Conservation (phyloP, 2,329 filamentous ascomycete genomes). For the Cadophora malorum region DNA sequence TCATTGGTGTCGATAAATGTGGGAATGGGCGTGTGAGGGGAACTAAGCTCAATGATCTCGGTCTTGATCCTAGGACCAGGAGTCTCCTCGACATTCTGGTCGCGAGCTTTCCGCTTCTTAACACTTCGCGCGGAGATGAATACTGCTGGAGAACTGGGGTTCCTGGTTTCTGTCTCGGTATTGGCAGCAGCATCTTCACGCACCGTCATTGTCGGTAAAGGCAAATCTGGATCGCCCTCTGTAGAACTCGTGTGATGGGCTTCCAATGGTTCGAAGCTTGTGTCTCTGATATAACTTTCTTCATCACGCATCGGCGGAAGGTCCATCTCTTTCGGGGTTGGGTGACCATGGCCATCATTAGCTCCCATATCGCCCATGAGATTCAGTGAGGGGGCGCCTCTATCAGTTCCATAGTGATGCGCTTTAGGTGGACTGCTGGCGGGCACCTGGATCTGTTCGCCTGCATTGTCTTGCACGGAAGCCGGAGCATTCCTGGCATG, state of each 20-base stretch:
- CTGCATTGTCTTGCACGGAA: not conserved
- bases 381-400: not conserved
- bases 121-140: slow-evolving; percentile 38
- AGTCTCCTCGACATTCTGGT: slow-evolving; percentile 22
- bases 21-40: slow-evolving; percentile 43
- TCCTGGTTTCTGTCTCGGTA: not conserved
- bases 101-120: slow-evolving; percentile 39
- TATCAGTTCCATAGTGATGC: not conserved
- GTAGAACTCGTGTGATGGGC: slow-evolving; percentile 40
- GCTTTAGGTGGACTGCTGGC: slow-evolving; percentile 2
- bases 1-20: slow-evolving; percentile 37
- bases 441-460: slow-evolving; percentile 11
- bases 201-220: not conserved
- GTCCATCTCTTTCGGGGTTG: not conserved
- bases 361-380: not conserved
- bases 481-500: not conserved
- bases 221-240: slow-evolving; percentile 33
- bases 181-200: slow-evolving; percentile 6
- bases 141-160: slow-evolving; percentile 35
- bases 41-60: slow-evolving; percentile 42
- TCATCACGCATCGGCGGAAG: slow-evolving; percentile 25
- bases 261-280: slow-evolving; percentile 29
- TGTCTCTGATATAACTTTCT: slow-evolving; percentile 27
- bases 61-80: slow-evolving; percentile 37
- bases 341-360: slow-evolving; percentile 1